A percentile compares a stretch with the other conserved stretches of the same genome.
Evolutionary conservation across 352 stramenopile genomes (phyloP).

Genomic region (Globisporangium canariense): DNA sequence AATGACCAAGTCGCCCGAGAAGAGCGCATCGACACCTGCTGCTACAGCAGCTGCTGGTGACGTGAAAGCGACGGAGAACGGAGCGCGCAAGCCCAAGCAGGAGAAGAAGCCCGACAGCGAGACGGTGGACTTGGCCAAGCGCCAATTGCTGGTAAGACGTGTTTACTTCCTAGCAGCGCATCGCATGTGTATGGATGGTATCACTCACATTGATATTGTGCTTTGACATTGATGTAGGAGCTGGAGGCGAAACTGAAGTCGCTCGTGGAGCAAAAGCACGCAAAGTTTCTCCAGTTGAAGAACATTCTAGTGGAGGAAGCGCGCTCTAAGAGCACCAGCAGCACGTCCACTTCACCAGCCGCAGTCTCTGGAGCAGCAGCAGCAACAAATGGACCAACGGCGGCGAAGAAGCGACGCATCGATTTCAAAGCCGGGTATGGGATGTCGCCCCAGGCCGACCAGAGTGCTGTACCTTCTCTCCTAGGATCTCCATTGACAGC

Average conservation of each 20-base stretch:
- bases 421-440: too few species aligned
- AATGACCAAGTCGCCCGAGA: conserved; percentile 1
- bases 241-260: conserved; percentile 44
- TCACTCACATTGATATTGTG: background rate
- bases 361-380: background rate
- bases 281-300: conserved; percentile 71
- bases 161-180: background rate
- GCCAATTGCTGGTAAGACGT: conserved; percentile 24
- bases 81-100: conserved; percentile 19
- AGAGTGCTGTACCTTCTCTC: background rate
- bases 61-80: conserved; percentile 6
- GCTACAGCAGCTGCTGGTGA: background rate
- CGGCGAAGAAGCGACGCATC: conserved; percentile 30
- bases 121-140: conserved; percentile 23
- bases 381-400: background rate
- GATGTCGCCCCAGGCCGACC: background rate
- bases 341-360: conserved; percentile 8
- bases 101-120: conserved; percentile 22
- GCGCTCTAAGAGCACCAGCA: conserved; percentile 32
- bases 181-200: background rate
- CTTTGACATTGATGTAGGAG: conserved; percentile 18
- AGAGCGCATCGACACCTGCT: background rate
- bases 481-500: background rate
- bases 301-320: conserved; percentile 68
- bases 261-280: conserved; percentile 68